These are phyloP conservation scores for Aspergillus tubingensis DNA, from an alignment of 2,329 filamentous ascomycete genomes.

Conservation along the genomic window DNA sequence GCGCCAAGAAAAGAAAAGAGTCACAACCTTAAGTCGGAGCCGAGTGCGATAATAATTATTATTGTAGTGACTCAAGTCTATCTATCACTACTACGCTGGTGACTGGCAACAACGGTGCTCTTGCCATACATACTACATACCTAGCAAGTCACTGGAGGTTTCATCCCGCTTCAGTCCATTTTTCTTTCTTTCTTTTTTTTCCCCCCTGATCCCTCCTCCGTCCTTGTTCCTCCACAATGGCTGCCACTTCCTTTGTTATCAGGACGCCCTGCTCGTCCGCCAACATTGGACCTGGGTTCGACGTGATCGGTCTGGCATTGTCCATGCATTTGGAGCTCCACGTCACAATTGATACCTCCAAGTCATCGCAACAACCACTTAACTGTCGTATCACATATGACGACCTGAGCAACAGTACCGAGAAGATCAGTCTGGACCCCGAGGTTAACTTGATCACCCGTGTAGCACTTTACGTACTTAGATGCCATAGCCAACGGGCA, in stretches of 20 bases:
- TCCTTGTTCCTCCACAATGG: conserved; percentile 15
- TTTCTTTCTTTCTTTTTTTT: not conserved
- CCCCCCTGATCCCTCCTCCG: not conserved
- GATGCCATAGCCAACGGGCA: conserved; percentile 81
- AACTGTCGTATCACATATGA: conserved; percentile 90
- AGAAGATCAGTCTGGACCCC: conserved; percentile 78
- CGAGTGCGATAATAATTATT: not conserved
- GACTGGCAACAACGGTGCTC: not conserved
- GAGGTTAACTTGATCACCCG: conserved; percentile 91
- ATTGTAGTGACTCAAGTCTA: not conserved
- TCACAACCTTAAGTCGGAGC: not conserved
- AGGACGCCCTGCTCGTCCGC: conserved; percentile 90
- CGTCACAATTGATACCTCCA: conserved; percentile 69
- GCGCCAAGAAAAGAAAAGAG: conserved; percentile 3
- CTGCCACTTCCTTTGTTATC: conserved; percentile 62
- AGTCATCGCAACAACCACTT: conserved; percentile 40
- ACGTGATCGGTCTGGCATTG: conserved; percentile 90
- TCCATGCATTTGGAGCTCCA: conserved; percentile 90
- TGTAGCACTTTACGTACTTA: conserved; percentile 89
- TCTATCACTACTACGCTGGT: not conserved
- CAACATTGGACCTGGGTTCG: conserved; percentile 97
- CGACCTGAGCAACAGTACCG: conserved; percentile 69
- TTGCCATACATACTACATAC: not conserved
- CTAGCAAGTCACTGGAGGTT: not conserved
- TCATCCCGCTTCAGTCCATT: not conserved